A percentile compares a stretch with the other conserved stretches of the same genome.
Conservation (phyloP, 176 grass and related monocot species). For the Thalia dealbata region DNA sequence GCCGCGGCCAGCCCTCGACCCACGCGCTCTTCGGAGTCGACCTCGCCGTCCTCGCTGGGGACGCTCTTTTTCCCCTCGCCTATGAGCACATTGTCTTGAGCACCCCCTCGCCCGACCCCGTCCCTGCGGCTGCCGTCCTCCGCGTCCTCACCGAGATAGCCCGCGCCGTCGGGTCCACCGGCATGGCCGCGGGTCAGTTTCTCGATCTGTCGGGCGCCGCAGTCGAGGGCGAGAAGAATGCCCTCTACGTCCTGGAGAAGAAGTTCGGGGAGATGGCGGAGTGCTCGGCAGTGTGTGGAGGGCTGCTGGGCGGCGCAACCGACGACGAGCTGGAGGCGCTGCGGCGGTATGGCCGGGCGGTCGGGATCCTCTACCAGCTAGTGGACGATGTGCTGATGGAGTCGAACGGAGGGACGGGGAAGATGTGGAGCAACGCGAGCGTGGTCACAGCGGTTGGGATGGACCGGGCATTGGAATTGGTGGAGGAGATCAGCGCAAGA, state of each 20-base stretch:
- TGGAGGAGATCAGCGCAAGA: constrained; percentile 59
- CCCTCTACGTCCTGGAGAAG: constrained; percentile 69
- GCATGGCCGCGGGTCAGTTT: constrained; percentile 81
- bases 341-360: constrained; percentile 63
- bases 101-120: constrained; percentile 43
- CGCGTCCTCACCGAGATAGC: constrained; percentile 75
- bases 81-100: constrained; percentile 52
- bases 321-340: constrained; percentile 56
- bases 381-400: constrained; percentile 76
- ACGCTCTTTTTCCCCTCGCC: constrained; percentile 72
- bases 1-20: constrained; percentile 65
- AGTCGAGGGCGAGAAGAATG: constrained; percentile 57
- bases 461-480: constrained; percentile 59
- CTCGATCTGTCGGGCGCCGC: constrained; percentile 61
- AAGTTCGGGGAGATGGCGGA: constrained; percentile 94
- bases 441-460: constrained; percentile 53
- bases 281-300: constrained; percentile 82
- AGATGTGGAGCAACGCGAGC: constrained; percentile 88
- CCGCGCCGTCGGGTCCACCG: constrained; percentile 72
- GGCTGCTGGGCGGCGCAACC: constrained; percentile 56
- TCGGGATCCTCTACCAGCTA: constrained; percentile 85
- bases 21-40: constrained; percentile 59
- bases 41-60: constrained; percentile 67
- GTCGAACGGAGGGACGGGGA: constrained; percentile 37
- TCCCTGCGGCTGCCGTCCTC: constrained; percentile 40